Percentiles rank a stretch among this genome's conserved stretches.
Evolutionary conservation across 2,329 filamentous ascomycete genomes (phyloP).

Genomic region (Penicillium sp.): DNA sequence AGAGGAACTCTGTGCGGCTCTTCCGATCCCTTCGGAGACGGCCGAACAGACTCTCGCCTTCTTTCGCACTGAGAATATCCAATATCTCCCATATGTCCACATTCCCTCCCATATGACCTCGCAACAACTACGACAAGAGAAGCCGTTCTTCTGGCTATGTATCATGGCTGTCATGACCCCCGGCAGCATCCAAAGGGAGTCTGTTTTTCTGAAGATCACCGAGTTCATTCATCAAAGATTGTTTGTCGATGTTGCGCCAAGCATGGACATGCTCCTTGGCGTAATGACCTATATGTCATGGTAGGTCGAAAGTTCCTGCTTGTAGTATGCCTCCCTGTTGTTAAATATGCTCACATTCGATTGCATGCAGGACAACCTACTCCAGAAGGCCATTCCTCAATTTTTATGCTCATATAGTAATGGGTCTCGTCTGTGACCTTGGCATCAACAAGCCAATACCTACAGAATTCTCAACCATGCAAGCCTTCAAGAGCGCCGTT

Average conservation of each 20-base stretch:
- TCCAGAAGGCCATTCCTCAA: constrained; percentile 22
- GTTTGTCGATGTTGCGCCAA: constrained; percentile 21
- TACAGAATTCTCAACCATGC: constrained; percentile 20
- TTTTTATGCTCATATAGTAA: constrained; percentile 25
- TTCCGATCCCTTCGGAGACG: constrained; percentile 20
- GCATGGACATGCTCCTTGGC: constrained; percentile 27
- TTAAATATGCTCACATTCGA: not conserved
- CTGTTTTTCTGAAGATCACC: constrained; percentile 20
- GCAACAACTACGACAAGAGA: constrained; percentile 31
- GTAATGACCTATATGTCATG: constrained; percentile 26
- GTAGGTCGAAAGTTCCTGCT: constrained; percentile 8
- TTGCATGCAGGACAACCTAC: constrained; percentile 23
- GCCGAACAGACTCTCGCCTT: constrained; percentile 21
- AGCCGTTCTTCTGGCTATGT: constrained; percentile 45
- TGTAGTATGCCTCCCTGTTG: not conserved
- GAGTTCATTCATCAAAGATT: constrained; percentile 25
- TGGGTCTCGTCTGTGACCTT: constrained; percentile 27
- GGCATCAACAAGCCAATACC: constrained; percentile 25
- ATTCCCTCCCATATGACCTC: constrained; percentile 27
- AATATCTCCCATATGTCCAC: constrained; percentile 32
- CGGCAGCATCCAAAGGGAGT: constrained; percentile 14
- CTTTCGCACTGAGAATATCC: constrained; percentile 29
- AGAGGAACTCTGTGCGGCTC: constrained; percentile 12
- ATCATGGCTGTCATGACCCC: constrained; percentile 38
- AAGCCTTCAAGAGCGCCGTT: constrained; percentile 24